phyloP scores from a whole-genome alignment of 2,329 filamentous ascomycete genomes.

The Fusarium nodosum region DNA sequence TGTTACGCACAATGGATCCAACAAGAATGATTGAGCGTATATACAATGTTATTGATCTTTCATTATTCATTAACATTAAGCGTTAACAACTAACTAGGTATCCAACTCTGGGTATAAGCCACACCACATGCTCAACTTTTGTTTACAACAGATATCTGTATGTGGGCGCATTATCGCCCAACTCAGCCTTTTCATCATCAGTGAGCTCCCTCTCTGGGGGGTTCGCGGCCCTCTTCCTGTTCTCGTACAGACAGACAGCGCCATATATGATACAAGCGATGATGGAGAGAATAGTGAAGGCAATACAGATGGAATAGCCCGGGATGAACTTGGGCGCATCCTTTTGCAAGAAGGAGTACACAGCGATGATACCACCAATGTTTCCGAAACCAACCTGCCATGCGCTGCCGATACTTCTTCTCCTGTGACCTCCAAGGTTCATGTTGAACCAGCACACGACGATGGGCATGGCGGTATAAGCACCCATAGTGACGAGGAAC shows the following conservation, averaged over 20 bases:
- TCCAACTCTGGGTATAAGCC: constrained; percentile 15
- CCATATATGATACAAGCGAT: constrained; percentile 73
- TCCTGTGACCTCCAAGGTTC: constrained; percentile 80
- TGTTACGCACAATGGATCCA: background rate
- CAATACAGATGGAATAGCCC: constrained; percentile 83
- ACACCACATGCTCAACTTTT: constrained; percentile 1
- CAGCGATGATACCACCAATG: constrained; percentile 82
- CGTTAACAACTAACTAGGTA: constrained; percentile 1
- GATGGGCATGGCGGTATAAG: constrained; percentile 91
- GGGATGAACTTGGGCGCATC: constrained; percentile 78
- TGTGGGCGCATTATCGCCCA: constrained; percentile 71
- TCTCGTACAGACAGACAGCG: constrained; percentile 69
- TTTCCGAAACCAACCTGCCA: constrained; percentile 87
- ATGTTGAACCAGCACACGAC: constrained; percentile 87
- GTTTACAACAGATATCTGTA: constrained; percentile 70
- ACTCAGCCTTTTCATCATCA: constrained; percentile 71
- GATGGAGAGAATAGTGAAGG: constrained; percentile 77
- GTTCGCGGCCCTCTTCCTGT: constrained; percentile 68
- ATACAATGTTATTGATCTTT: background rate
- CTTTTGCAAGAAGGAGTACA: constrained; percentile 74
- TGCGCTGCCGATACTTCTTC: constrained; percentile 77
- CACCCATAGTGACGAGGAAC: constrained; percentile 84
- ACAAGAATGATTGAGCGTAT: too few relatives aligned
- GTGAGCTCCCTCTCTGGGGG: constrained; percentile 62
- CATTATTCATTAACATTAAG: constrained; percentile 31